Conservation (phyloP, 176 grass and related monocot species). For the Calamus simplicifolius region DNA sequence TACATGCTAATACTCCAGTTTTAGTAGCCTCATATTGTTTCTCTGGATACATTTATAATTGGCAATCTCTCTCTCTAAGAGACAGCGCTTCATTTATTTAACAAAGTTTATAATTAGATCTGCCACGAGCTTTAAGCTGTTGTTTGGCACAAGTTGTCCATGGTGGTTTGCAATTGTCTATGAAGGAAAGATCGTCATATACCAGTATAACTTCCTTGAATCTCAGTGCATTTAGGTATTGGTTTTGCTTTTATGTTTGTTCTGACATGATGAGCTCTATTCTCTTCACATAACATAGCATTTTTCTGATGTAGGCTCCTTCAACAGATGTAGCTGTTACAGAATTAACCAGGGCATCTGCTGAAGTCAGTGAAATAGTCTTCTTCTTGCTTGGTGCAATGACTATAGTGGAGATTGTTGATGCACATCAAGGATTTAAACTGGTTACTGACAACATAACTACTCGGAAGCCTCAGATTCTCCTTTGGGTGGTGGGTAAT, state of each 20-base stretch:
- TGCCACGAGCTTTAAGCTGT: no score
- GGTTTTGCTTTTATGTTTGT: conserved; percentile 15
- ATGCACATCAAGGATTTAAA: conserved; percentile 98
- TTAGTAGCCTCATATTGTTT: no score
- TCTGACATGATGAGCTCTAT: not conserved
- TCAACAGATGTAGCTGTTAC: conserved; percentile 71
- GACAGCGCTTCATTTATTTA: no score
- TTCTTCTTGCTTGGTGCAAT: conserved; percentile 99
- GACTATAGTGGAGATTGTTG: conserved; percentile 98
- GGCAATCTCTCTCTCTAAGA: no score
- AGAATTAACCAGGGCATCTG: conserved; percentile 58
- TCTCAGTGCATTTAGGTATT: not conserved
- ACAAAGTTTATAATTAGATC: no score
- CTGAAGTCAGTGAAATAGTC: conserved; percentile 96
- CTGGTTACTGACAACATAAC: conserved; percentile 94
- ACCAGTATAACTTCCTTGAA: no score
- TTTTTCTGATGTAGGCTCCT: conserved; percentile 49
- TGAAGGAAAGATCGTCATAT: no score
- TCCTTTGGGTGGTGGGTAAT: conserved; percentile 93
- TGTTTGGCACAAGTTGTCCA: no score
- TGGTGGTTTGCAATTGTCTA: no score
- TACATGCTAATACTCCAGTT: no score
- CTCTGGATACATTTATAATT: no score
- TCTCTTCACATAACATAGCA: no score
- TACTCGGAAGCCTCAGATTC: conserved; percentile 69